A percentile compares a stretch with the other conserved stretches of the same genome.
Evolutionary conservation across 345 rosid species (phyloP).

Genomic region (Gossypium bickii): DNA sequence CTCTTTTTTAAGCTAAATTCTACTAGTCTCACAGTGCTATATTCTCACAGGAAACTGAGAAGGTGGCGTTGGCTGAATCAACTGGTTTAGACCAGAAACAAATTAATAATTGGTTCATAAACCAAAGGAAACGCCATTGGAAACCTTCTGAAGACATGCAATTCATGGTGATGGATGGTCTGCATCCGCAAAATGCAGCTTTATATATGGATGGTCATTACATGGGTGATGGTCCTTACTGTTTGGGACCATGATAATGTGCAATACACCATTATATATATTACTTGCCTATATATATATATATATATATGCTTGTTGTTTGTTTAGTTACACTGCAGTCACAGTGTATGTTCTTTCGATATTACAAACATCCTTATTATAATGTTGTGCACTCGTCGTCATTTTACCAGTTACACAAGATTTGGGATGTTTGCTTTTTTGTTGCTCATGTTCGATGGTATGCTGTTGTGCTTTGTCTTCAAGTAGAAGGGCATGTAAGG

Average conservation of each 20-base stretch:
- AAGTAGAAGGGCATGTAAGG: neutral
- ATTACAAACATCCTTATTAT: constrained; percentile 16
- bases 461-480: neutral
- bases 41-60: constrained; percentile 73
- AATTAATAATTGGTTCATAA: constrained; percentile 97
- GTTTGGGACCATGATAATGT: constrained; percentile 65
- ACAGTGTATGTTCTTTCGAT: neutral
- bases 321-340: constrained; percentile 4
- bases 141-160: constrained; percentile 99
- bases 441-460: neutral
- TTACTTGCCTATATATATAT: neutral
- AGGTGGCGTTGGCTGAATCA: constrained; percentile 90
- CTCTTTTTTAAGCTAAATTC: neutral
- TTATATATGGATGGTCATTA: constrained; percentile 87
- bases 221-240: constrained; percentile 89
- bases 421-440: constrained; percentile 6
- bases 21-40: neutral
- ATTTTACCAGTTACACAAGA: neutral
- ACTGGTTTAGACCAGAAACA: constrained; percentile 98
- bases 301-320: neutral
- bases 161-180: constrained; percentile 99
- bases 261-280: neutral
- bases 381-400: constrained; percentile 13
- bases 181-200: constrained; percentile 83
- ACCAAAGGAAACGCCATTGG: constrained; percentile 98